Evolutionary conservation across 2,329 filamentous ascomycete species (phyloP).

Genomic region (Teratosphaeria pseudoeucalypti): DNA sequence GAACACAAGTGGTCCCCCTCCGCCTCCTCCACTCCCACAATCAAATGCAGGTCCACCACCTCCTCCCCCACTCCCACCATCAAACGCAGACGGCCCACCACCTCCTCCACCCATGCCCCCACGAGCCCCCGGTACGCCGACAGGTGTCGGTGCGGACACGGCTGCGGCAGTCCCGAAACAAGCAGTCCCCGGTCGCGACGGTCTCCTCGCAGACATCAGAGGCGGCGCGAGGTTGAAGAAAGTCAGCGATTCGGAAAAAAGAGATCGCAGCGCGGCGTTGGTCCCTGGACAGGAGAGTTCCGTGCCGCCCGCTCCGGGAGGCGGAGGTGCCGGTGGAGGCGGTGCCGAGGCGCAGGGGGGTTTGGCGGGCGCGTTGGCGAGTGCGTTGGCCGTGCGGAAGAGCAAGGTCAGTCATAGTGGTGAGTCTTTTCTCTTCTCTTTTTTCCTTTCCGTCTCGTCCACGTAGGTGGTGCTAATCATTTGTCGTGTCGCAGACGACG

Average conservation of each 20-base stretch:
- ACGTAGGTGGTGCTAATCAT: too few relatives aligned
- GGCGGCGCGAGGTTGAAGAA: constrained; percentile 58
- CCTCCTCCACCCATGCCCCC: constrained; percentile 31
- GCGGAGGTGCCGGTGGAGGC: constrained; percentile 27
- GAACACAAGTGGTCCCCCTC: constrained; percentile 28
- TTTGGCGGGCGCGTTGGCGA: constrained; percentile 53
- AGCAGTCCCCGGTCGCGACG: constrained; percentile 42
- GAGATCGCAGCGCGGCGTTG: constrained; percentile 57
- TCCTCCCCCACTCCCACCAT: constrained; percentile 32
- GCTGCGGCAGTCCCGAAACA: constrained; percentile 42
- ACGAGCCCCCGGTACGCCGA: constrained; percentile 36
- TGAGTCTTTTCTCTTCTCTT: constrained; percentile 45
- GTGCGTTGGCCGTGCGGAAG: constrained; percentile 76
- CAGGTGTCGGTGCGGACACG: constrained; percentile 5
- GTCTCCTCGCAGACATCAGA: constrained; percentile 62
- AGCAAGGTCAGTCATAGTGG: constrained; percentile 90
- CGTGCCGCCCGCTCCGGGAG: constrained; percentile 42
- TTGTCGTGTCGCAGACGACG: constrained; percentile 50
- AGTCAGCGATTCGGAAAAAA: constrained; percentile 59
- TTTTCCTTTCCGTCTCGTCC: background rate
- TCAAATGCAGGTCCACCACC: constrained; percentile 19
- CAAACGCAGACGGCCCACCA: constrained; percentile 16
- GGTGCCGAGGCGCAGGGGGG: constrained; percentile 39
- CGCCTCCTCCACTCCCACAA: constrained; percentile 2
- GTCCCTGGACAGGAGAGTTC: constrained; percentile 45